phyloP scores from a whole-genome alignment of 2,329 filamentous ascomycete genomes.

The Boeremia lycopersici region DNA sequence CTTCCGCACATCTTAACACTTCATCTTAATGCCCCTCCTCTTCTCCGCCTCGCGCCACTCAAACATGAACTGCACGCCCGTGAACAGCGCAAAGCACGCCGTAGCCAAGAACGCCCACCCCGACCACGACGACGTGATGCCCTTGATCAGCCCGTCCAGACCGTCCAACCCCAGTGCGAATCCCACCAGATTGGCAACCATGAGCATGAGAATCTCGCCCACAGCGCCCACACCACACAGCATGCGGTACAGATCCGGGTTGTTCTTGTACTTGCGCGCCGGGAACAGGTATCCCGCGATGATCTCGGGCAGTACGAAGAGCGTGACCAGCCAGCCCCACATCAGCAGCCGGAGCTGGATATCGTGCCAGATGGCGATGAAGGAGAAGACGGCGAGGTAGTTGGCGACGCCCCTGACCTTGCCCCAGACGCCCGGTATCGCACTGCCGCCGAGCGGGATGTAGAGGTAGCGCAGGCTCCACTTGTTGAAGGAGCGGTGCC shows the following conservation, averaged over 20 bases:
- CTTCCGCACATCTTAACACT: constrained; percentile 62
- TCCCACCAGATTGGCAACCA: constrained; percentile 90
- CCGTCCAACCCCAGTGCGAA: constrained; percentile 94
- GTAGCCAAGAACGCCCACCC: constrained; percentile 75
- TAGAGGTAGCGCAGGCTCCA: constrained; percentile 96
- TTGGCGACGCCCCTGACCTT: constrained; percentile 70
- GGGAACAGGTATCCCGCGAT: constrained; percentile 76
- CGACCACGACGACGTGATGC: constrained; percentile 76
- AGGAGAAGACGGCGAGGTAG: constrained; percentile 87
- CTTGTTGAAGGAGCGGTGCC: constrained; percentile 94
- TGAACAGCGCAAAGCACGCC: constrained; percentile 77
- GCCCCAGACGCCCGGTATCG: constrained; percentile 39
- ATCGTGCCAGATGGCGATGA: constrained; percentile 97
- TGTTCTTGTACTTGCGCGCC: constrained; percentile 69
- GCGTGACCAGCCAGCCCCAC: constrained; percentile 95
- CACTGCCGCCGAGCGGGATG: constrained; percentile 80
- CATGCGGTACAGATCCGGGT: constrained; percentile 76
- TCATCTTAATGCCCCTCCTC: constrained; percentile 79
- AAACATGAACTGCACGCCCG: constrained; percentile 93
- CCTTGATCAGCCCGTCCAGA: constrained; percentile 73
- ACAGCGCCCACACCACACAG: constrained; percentile 82
- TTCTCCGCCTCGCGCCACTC: constrained; percentile 86
- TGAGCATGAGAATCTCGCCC: constrained; percentile 90
- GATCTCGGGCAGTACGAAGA: constrained; percentile 92
- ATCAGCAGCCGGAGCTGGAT: constrained; percentile 88